A percentile compares a stretch with the other conserved stretches of the same genome.
Evolutionary conservation across 1,284 basidiomycete species (phyloP).

Genomic region (Takashimella tepidaria): DNA sequence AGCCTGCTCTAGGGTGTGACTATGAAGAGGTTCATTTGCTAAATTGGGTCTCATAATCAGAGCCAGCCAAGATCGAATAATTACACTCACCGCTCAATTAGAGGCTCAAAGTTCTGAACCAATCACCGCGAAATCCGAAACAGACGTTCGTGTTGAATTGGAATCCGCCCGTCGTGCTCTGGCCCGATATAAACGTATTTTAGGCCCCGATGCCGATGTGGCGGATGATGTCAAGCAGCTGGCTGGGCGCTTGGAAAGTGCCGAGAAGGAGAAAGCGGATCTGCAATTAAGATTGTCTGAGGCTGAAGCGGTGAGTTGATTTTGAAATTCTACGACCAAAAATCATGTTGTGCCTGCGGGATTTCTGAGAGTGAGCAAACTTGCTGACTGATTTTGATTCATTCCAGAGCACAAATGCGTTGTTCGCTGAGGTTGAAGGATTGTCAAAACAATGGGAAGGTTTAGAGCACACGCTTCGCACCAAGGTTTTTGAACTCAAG

Average conservation of each 20-base stretch:
- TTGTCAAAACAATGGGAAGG: slow-evolving; percentile 81
- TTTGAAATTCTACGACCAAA: too few species aligned
- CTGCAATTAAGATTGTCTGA: slow-evolving; percentile 52
- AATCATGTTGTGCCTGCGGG: too few species aligned
- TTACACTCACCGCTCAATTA: slow-evolving; percentile 20
- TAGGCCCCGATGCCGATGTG: slow-evolving; percentile 54
- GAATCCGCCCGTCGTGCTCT: slow-evolving; percentile 49
- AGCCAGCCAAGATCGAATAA: slow-evolving; percentile 22
- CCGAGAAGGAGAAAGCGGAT: slow-evolving; percentile 59
- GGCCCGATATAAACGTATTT: slow-evolving; percentile 58
- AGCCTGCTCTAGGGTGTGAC: too few species aligned
- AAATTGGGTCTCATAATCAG: too few species aligned
- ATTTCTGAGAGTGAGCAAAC: background rate
- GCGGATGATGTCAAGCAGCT: slow-evolving; percentile 54
- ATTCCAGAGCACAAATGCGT: slow-evolving; percentile 61
- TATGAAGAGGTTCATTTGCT: too few species aligned
- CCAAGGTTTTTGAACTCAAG: slow-evolving; percentile 75
- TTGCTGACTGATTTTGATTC: slow-evolving; percentile 7
- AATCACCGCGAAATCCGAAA: slow-evolving; percentile 14
- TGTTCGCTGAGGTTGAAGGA: slow-evolving; percentile 81
- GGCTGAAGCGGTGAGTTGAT: slow-evolving; percentile 49
- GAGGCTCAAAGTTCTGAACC: slow-evolving; percentile 19
- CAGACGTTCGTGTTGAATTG: slow-evolving; percentile 24
- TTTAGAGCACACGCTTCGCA: slow-evolving; percentile 75
- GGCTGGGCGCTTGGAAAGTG: slow-evolving; percentile 56